A percentile compares a stretch with the other conserved stretches of the same genome.
Conservation (phyloP, 1,284 basidiomycete genomes). For the Veloporphyrellus conicus region DNA sequence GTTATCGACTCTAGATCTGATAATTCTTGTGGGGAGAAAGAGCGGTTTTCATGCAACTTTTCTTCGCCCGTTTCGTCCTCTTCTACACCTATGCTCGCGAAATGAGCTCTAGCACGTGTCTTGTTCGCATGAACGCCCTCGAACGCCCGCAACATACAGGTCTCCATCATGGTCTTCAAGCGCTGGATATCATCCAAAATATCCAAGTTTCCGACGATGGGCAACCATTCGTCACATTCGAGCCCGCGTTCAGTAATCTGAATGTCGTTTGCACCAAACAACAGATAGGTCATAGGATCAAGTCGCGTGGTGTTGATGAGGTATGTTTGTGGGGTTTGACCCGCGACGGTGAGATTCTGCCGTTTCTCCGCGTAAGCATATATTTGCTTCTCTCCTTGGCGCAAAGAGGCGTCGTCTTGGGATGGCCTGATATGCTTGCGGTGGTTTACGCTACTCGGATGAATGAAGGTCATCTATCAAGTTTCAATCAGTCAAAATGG, state of each 20-base stretch:
- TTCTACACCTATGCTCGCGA: slow-evolving; percentile 39
- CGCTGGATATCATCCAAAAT: slow-evolving; percentile 81
- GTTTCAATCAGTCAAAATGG: slow-evolving; percentile 10
- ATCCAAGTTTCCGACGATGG: slow-evolving; percentile 74
- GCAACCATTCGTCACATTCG: slow-evolving; percentile 90
- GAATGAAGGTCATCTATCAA: slow-evolving; percentile 65
- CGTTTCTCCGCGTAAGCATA: slow-evolving; percentile 86
- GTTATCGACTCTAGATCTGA: slow-evolving; percentile 74
- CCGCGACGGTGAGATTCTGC: slow-evolving; percentile 60
- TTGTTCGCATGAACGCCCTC: slow-evolving; percentile 71
- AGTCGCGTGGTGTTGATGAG: slow-evolving; percentile 82
- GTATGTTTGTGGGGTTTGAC: slow-evolving; percentile 59
- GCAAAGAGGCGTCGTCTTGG: slow-evolving; percentile 36
- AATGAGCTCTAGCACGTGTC: slow-evolving; percentile 31
- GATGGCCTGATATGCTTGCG: slow-evolving; percentile 53
- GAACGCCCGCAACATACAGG: slow-evolving; percentile 86
- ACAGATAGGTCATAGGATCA: slow-evolving; percentile 87
- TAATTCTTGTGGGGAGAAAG: slow-evolving; percentile 63
- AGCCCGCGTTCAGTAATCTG: slow-evolving; percentile 65
- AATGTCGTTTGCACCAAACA: slow-evolving; percentile 87
- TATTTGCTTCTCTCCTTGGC: slow-evolving; percentile 67
- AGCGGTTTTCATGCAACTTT: slow-evolving; percentile 40
- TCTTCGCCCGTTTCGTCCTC: slow-evolving; percentile 64
- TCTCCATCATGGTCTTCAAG: slow-evolving; percentile 81
- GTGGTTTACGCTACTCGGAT: slow-evolving; percentile 85